Evolutionary conservation across 495 filamentous ascomycete species (phyloP), one percentile per base, ranked within the genome.

Genomic region (Penicillium antarcticum): DNA sequence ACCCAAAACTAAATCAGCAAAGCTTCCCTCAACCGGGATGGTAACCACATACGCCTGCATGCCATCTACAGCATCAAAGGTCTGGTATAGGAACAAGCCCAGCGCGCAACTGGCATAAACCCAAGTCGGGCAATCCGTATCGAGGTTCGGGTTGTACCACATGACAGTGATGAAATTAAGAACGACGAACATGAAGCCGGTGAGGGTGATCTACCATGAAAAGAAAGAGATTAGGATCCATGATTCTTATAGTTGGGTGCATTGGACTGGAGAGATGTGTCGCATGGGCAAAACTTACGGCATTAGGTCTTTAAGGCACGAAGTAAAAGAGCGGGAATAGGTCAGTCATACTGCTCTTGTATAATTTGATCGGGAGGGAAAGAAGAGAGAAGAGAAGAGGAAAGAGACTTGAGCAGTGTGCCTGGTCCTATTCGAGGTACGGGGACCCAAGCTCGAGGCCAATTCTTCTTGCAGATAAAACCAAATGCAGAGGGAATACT

Each of bases 1-100:
- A 42, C 16, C 31, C 5, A 29, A 24, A 29, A 11, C 26, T 47
- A 12, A 13, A 39, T 76, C 45, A 71, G 60, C 45, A 46, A 48
- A 36, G 8, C 18, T 10, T 38, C 10, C 14, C 42, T 40, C 26
- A 45, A 47, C 40, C 16, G 26, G 24, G 11, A 31, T 41, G 38
- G 31, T 33, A 39, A 46, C 5, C 2, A 77, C 87, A 44, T 81
- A 88, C 80, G 94, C 94, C 66, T 98, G 94, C 32, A 89, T 82
- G 37, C 94, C 94, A 73, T 98, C 94, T 44, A 96, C 89, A 5
- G 92, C 94, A 72, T 98, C 94, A 69, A 97, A 97, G 1, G 94
- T 98, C 78, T 98, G 94, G 64, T 98, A 98, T 31, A 98, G 70
- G 66, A 97, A 96, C 57, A 98, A 70, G 2, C 94, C 94, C 40